These are phyloP conservation scores for Starmerella kuoi DNA, from an alignment of 805 yeast genomes.

Conservation along the genomic window DNA sequence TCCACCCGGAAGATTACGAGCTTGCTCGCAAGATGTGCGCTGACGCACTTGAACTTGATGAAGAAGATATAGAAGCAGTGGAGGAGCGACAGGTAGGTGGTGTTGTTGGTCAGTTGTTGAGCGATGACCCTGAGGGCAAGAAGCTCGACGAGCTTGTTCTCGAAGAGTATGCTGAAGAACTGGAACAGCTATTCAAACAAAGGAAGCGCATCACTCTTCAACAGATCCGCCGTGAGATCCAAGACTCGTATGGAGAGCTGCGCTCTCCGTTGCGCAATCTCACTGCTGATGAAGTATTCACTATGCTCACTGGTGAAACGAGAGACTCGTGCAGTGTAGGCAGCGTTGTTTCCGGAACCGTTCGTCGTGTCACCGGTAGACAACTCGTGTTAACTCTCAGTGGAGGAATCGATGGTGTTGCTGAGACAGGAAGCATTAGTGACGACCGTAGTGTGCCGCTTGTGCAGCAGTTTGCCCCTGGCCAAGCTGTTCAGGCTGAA, in stretches of 20 bases:
- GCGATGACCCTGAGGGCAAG: slow-evolving; percentile 49
- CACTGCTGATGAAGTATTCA: slow-evolving; percentile 63
- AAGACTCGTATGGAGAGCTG: slow-evolving; percentile 76
- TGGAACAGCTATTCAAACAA: slow-evolving; percentile 48
- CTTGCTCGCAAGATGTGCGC: slow-evolving; percentile 95
- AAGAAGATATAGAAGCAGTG: slow-evolving; percentile 72
- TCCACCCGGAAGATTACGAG: slow-evolving; percentile 96
- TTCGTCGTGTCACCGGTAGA: slow-evolving; percentile 47
- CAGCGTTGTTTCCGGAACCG: slow-evolving; percentile 59
- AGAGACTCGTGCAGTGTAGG: slow-evolving; percentile 55
- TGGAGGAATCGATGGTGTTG: slow-evolving; percentile 50
- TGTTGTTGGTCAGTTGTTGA: slow-evolving; percentile 59
- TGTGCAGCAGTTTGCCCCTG: slow-evolving; percentile 29
- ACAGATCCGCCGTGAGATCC: slow-evolving; percentile 75
- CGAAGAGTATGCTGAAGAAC: slow-evolving; percentile 84
- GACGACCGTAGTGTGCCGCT: slow-evolving; percentile 26
- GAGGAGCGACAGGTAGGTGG: slow-evolving; percentile 60
- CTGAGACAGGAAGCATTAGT: slow-evolving; percentile 29
- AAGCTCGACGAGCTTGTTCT: slow-evolving; percentile 76
- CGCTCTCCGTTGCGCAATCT: slow-evolving; percentile 59
- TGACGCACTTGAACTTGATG: slow-evolving; percentile 91
- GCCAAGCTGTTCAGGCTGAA: slow-evolving; percentile 81
- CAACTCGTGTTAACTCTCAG: slow-evolving; percentile 39
- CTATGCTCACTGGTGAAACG: slow-evolving; percentile 80
- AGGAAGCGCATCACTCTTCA: slow-evolving; percentile 68